These are phyloP conservation scores for Paramecium octaurelia DNA, from an alignment of 73 alveolate species.

Conservation along the genomic window DNA sequence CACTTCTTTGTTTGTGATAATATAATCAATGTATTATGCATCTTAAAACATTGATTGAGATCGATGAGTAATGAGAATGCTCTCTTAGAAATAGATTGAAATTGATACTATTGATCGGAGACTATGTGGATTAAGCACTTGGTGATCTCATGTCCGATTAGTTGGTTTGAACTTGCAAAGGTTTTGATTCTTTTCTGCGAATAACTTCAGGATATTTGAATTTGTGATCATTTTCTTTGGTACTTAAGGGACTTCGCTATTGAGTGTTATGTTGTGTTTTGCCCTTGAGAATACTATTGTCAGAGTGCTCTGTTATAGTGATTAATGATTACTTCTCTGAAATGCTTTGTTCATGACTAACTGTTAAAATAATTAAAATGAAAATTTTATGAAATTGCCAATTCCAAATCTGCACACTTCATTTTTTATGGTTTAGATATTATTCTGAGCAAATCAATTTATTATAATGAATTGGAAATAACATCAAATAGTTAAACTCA, in stretches of 20 bases:
- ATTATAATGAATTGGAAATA: neutral
- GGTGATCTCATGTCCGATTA: conserved; percentile 11
- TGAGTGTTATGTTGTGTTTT: neutral
- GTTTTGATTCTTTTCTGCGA: conserved; percentile 27
- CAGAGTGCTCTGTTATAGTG: neutral
- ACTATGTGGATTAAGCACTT: neutral
- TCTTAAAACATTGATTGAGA: conserved; percentile 47
- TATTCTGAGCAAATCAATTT: too few relatives aligned
- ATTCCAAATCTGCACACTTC: neutral
- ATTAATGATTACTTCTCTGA: neutral
- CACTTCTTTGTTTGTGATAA: conserved; percentile 32
- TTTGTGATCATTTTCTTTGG: neutral
- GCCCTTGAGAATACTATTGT: neutral
- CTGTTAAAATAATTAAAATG: neutral
- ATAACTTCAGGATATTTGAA: conserved; percentile 41
- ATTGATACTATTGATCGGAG: conserved; percentile 18
- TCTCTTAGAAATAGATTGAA: neutral
- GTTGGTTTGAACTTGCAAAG: neutral
- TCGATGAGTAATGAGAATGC: conserved; percentile 19
- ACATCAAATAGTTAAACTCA: neutral
- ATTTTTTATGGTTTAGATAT: neutral
- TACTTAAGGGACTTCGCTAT: neutral
- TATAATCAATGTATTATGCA: conserved; percentile 23
- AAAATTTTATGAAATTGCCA: neutral
- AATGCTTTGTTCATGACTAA: neutral